phyloP scores from a whole-genome alignment of 1,284 basidiomycete species.

The Omphalotus olearius region DNA sequence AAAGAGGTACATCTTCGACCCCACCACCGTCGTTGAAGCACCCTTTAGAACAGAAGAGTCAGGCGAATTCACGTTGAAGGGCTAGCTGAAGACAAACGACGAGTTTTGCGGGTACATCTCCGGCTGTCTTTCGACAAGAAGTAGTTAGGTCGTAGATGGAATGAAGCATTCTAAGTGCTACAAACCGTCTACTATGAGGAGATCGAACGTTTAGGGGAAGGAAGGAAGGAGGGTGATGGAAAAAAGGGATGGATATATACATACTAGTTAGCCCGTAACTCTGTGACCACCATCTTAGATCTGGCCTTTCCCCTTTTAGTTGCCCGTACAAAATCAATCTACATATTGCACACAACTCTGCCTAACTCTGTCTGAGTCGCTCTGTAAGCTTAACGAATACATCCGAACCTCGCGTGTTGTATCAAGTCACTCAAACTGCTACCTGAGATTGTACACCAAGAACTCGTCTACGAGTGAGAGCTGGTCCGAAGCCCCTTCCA shows the following conservation, averaged over 20 bases:
- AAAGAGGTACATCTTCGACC: constrained; percentile 82
- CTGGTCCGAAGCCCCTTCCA: too few relatives aligned
- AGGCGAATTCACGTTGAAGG: constrained; percentile 2
- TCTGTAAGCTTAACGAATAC: too few relatives aligned
- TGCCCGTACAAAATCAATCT: too few relatives aligned
- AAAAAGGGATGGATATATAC: not conserved
- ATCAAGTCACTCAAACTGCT: too few relatives aligned
- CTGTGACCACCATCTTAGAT: not conserved
- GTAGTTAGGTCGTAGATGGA: constrained; percentile 87
- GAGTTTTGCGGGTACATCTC: constrained; percentile 84
- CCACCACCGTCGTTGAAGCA: constrained; percentile 81
- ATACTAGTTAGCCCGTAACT: too few relatives aligned
- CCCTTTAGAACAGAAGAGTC: constrained; percentile 42
- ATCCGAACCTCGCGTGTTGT: too few relatives aligned
- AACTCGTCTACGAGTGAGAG: too few relatives aligned
- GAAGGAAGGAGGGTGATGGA: not conserved
- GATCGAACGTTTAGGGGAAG: too few relatives aligned
- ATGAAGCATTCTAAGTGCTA: constrained; percentile 46
- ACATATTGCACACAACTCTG: too few relatives aligned
- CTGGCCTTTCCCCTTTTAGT: not conserved
- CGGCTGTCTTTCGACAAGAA: constrained; percentile 76
- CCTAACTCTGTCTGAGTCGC: too few relatives aligned
- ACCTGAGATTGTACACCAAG: too few relatives aligned
- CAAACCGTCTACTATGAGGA: too few relatives aligned
- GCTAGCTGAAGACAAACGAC: constrained; percentile 55